A percentile compares a stretch with the other conserved stretches of the same genome.
Conservation (phyloP, 345 rosid species). For the Mangifera indica region DNA sequence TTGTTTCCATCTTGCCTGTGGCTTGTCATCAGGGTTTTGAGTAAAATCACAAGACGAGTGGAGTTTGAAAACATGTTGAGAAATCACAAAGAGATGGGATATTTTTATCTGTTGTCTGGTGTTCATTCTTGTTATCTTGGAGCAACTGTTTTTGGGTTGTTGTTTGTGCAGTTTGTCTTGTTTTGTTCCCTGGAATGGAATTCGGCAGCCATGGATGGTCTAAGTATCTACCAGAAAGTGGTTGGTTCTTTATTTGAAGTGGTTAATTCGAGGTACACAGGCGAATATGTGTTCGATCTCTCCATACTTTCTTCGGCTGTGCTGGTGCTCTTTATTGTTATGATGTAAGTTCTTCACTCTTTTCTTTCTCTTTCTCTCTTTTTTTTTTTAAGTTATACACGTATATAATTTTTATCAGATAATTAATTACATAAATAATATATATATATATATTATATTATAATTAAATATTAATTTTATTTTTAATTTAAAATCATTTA, state of each 20-base stretch:
- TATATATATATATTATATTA: too few relatives aligned
- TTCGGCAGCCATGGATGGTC: constrained; percentile 15
- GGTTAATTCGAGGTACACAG: constrained; percentile 35
- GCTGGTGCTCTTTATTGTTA: constrained; percentile 25
- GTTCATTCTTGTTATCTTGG: constrained; percentile 1
- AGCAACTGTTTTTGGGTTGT: constrained; percentile 27
- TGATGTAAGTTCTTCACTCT: constrained; percentile 30
- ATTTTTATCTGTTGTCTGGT: constrained; percentile 19
- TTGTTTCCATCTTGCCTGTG: constrained; percentile 20
- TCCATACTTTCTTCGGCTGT: constrained; percentile 24
- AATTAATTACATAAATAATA: too few relatives aligned
- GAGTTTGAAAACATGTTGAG: constrained; percentile 22
- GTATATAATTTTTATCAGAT: too few relatives aligned
- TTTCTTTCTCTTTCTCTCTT: too few relatives aligned
- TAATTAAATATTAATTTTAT: too few relatives aligned
- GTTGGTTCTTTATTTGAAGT: constrained; percentile 22
- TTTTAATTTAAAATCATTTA: too few relatives aligned
- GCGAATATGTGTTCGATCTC: constrained; percentile 21
- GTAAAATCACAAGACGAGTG: constrained; percentile 7
- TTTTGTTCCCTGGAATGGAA: constrained; percentile 19
- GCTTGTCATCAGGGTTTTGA: constrained; percentile 21
- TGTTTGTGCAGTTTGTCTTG: constrained; percentile 18
- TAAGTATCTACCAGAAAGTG: constrained; percentile 21
- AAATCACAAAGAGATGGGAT: constrained; percentile 16
- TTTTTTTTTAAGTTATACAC: too few relatives aligned